These are phyloP conservation scores for Globisporangium middletonii DNA, from an alignment of 352 stramenopile genomes.

Conservation along the genomic window DNA sequence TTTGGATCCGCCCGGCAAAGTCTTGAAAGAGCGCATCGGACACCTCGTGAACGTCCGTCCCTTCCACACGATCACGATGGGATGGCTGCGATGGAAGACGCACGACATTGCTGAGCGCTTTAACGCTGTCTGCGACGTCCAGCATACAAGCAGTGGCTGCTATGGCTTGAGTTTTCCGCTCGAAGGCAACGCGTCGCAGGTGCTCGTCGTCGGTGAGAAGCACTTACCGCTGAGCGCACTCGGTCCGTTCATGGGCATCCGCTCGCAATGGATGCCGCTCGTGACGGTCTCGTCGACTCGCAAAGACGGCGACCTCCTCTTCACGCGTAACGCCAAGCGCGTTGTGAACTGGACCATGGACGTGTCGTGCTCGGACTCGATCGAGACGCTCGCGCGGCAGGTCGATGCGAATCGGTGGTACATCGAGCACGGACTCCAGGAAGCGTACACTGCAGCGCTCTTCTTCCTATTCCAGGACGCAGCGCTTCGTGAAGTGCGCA, in stretches of 20 bases:
- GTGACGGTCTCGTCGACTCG: conserved; percentile 26
- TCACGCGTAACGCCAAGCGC: conserved; percentile 21
- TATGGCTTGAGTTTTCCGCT: conserved; percentile 32
- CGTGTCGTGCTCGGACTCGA: conserved; percentile 27
- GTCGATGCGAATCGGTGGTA: conserved; percentile 38
- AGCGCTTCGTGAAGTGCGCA: conserved; percentile 21
- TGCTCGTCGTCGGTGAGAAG: conserved; percentile 33
- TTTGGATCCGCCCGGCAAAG: background rate
- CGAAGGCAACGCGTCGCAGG: conserved; percentile 12
- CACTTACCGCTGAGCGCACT: conserved; percentile 27
- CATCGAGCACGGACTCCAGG: conserved; percentile 39
- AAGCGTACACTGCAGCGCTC: conserved; percentile 37
- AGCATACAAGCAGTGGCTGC: conserved; percentile 11
- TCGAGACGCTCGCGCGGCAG: conserved; percentile 30
- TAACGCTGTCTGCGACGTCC: conserved; percentile 24
- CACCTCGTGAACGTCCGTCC: conserved; percentile 32
- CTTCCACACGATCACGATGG: conserved; percentile 42
- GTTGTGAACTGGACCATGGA: conserved; percentile 22
- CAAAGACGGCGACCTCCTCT: conserved; percentile 27
- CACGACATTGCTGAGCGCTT: conserved; percentile 33
- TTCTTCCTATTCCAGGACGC: conserved; percentile 59
- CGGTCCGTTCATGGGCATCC: conserved; percentile 28
- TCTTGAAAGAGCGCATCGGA: conserved; percentile 10
- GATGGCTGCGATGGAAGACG: conserved; percentile 26
- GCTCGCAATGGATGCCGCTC: conserved; percentile 34